phyloP scores from a whole-genome alignment of 179 eudicot genomes.

The Silene coronaria region DNA sequence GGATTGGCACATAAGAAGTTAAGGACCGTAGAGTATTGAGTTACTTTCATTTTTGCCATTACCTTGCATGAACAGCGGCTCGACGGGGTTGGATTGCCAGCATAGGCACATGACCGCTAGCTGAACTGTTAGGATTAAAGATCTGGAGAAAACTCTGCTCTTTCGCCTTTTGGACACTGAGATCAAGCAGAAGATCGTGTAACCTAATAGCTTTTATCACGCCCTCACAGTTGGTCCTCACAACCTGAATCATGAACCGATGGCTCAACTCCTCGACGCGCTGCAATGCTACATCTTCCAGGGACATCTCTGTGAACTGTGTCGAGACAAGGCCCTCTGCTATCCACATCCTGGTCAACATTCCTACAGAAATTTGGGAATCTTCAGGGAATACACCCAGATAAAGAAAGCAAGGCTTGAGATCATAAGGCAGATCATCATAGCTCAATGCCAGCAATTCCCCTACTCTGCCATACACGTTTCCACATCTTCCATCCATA shows the following conservation, averaged over 20 bases:
- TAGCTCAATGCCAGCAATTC: conserved; percentile 48
- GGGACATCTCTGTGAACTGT: conserved; percentile 23
- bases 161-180: conserved; percentile 34
- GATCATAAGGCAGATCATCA: conserved; percentile 41
- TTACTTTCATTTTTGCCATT: background rate
- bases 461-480: conserved; percentile 29
- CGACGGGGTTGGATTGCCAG: conserved; percentile 14
- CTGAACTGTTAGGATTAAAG: conserved; percentile 13
- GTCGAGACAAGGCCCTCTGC: conserved; percentile 41
- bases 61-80: conserved; percentile 22
- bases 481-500: conserved; percentile 29
- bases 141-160: conserved; percentile 20
- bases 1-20: too few relatives aligned
- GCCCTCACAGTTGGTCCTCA: conserved; percentile 33
- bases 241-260: conserved; percentile 48
- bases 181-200: conserved; percentile 58
- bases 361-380: conserved; percentile 29
- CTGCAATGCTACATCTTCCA: conserved; percentile 48
- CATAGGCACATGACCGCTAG: background rate
- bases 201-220: conserved; percentile 35
- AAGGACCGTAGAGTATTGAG: too few relatives aligned
- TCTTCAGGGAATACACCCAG: conserved; percentile 46
- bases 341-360: conserved; percentile 49
- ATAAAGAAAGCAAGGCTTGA: conserved; percentile 53
- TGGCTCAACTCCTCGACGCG: conserved; percentile 42